Base-by-base conservation (phyloP, 768 basidiomycete species). In the Filobasidium wieringae region DNA sequence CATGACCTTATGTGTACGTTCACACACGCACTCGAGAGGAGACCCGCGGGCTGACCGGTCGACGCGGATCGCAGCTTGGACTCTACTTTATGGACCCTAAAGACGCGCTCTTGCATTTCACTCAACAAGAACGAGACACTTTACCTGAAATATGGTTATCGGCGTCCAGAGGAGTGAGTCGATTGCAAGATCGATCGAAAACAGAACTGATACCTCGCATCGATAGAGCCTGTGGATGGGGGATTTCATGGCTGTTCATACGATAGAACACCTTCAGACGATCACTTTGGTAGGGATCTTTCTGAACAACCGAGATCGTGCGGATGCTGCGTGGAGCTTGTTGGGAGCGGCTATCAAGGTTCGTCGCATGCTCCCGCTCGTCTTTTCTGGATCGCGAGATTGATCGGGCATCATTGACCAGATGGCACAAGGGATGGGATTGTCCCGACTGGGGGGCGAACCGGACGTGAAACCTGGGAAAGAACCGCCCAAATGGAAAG, bases 401-500 rank as follows among this genome's bases (percentile, higher is more conserved):
- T 27, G 17, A 33, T n/a, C 39, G 24, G 4, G 22, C 27, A 8
- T 36, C 17, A 17, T 11, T 1, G 19, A 27, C 30, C 45, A 71
- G 71, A 72, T 74, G 66, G 74, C 72, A 3, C 74, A 75, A 58
- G 69, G 70, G 29, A 65, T 75, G 51, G 74, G 74, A 14, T 58
- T 75, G 1, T 70, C 69, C 7, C 54, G 74, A 19, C 61, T 75
- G 1, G 74, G 74, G 19, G 70, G 68, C 1, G 74, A 75, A 54
- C 68, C 71, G 29, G 67, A 68, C 31, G 53, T 61, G 3, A 56
- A 59, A 2, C 65, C 68, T 50, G 66, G 66, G 5, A 57, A 55
- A 5, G 66, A 70, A 47, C 59, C 64, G 24, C 68, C 69, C 0
- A 66, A 66, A 62, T 75, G 74, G 74, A 66, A 67, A 26, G 72